Evolutionary conservation across 2,329 filamentous ascomycete genomes (phyloP).

Genomic region (Ophioceras dolichostomum): DNA sequence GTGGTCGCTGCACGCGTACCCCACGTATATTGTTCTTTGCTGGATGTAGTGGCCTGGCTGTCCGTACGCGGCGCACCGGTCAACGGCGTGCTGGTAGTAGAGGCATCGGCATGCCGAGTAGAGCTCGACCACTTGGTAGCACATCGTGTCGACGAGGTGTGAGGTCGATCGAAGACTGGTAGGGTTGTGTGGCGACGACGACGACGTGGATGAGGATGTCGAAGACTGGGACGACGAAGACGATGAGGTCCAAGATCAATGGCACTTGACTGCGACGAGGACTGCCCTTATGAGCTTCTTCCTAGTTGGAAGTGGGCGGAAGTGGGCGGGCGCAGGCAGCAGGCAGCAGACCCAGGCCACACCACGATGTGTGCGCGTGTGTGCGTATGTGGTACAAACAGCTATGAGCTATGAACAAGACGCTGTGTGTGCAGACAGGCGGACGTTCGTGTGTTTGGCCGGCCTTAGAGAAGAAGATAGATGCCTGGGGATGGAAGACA

Average conservation of each 20-base stretch:
- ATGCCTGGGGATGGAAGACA: no score
- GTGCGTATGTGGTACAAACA: no score
- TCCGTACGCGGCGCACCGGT: conserved; percentile 67
- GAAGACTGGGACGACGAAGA: background rate
- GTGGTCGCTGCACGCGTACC: conserved; percentile 61
- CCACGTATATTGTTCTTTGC: conserved; percentile 68
- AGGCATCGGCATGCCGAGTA: conserved; percentile 81
- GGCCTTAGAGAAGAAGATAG: no score
- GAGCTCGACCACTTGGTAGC: conserved; percentile 73
- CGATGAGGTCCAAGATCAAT: no score
- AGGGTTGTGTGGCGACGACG: background rate
- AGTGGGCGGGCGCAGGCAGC: no score
- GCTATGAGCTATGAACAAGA: no score
- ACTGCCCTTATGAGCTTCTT: background rate
- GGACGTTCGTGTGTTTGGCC: no score
- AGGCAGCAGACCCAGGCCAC: no score
- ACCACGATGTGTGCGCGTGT: no score
- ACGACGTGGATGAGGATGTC: background rate
- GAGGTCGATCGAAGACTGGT: background rate
- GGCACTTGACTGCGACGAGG: no score
- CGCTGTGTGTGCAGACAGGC: no score
- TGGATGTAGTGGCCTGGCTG: conserved; percentile 60
- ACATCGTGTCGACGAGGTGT: conserved; percentile 45
- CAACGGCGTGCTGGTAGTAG: conserved; percentile 78
- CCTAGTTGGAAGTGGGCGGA: no score